These are phyloP conservation scores for Elsinoe ampelina DNA, from an alignment of 2,329 filamentous ascomycete genomes.

Conservation along the genomic window DNA sequence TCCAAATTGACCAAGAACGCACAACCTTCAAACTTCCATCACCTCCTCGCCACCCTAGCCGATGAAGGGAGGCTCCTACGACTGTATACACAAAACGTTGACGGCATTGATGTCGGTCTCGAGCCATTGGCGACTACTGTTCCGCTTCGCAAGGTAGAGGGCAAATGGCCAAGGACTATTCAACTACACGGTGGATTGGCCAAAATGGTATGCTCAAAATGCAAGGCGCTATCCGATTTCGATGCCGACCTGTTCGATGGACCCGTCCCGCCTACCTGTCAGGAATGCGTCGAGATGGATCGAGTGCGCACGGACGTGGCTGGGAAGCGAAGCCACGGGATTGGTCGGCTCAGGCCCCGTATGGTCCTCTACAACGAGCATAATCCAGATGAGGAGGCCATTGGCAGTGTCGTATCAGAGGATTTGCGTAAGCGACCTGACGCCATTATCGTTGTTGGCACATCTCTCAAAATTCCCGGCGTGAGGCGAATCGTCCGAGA, in stretches of 20 bases:
- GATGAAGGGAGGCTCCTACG: slow-evolving; percentile 79
- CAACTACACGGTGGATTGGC: slow-evolving; percentile 89
- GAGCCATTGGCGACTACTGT: slow-evolving; percentile 69
- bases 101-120: slow-evolving; percentile 83
- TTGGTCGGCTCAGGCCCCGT: slow-evolving; percentile 78
- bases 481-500: slow-evolving; percentile 83
- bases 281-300: slow-evolving; percentile 64
- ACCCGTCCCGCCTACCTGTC: slow-evolving; percentile 71
- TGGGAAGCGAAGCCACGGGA: slow-evolving; percentile 85
- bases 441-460: slow-evolving; percentile 88
- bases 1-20: slow-evolving; percentile 69
- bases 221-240: slow-evolving; percentile 65
- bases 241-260: slow-evolving; percentile 73
- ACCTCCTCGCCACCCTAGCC: slow-evolving; percentile 82
- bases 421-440: slow-evolving; percentile 82
- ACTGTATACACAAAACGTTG: slow-evolving; percentile 93
- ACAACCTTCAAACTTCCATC: slow-evolving; percentile 80
- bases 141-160: slow-evolving; percentile 57
- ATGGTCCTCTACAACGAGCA: slow-evolving; percentile 97
- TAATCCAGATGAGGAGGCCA: slow-evolving; percentile 93
- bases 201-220: slow-evolving; percentile 97
- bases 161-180: slow-evolving; percentile 85
- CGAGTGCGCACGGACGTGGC: slow-evolving; percentile 62
- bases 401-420: slow-evolving; percentile 78
- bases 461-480: slow-evolving; percentile 88